Conservation (phyloP, 139 green algal genomes). For the Coelastrella sp. region DNA sequence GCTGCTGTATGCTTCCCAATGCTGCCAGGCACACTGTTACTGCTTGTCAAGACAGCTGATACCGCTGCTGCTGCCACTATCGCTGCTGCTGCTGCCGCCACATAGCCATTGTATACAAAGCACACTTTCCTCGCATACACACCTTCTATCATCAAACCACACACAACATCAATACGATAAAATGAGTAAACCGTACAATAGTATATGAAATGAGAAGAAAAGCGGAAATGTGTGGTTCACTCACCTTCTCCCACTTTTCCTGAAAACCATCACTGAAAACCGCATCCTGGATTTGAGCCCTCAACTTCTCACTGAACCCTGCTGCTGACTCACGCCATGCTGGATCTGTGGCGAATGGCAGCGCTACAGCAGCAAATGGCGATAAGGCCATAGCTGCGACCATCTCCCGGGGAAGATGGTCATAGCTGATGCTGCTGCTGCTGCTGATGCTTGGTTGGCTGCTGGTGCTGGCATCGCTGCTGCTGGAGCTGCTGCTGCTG, state of each 20-base stretch:
- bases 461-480: conserved; percentile 26
- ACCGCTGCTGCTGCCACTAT: no score
- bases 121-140: no score
- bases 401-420: conserved; percentile 19
- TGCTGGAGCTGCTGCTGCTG: neutral
- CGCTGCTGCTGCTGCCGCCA: no score
- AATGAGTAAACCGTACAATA: no score
- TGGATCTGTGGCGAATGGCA: conserved; percentile 38
- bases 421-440: conserved; percentile 17
- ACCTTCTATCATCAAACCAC: neutral
- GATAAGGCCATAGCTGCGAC: conserved; percentile 75
- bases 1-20: no score
- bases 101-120: no score
- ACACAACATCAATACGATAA: neutral
- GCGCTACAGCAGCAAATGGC: conserved; percentile 61
- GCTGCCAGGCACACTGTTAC: no score
- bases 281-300: conserved; percentile 6
- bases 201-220: no score
- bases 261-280: conserved; percentile 14
- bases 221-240: neutral
- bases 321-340: conserved; percentile 22
- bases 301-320: conserved; percentile 29
- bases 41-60: no score
- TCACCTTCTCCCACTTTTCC: conserved; percentile 27
- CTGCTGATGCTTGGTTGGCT: conserved; percentile 29